Conservation (phyloP, 2,329 filamentous ascomycete genomes). For the Botrytis sinoallii region DNA sequence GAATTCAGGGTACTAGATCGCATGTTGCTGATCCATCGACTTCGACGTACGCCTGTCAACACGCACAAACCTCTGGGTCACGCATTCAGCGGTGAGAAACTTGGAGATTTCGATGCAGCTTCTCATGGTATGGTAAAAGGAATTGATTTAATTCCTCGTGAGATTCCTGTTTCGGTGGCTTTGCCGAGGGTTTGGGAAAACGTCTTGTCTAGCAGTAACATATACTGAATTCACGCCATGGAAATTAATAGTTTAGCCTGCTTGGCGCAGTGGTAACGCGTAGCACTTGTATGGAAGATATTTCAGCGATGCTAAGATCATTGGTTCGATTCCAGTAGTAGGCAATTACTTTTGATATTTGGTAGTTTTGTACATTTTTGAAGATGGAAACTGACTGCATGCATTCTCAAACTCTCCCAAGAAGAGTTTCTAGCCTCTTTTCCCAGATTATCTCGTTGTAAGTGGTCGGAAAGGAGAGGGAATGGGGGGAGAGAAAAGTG, state of each 20-base stretch:
- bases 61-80: neutral
- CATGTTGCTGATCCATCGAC: neutral
- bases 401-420: neutral
- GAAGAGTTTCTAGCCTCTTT: accelerated
- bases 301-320: constrained; percentile 5
- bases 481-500: neutral
- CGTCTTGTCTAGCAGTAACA: neutral
- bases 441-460: accelerated
- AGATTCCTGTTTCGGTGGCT: too few relatives aligned
- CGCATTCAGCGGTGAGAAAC: neutral
- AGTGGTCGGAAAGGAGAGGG: neutral
- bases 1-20: neutral
- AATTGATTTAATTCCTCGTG: too few relatives aligned
- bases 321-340: constrained; percentile 15
- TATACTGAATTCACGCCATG: neutral
- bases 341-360: neutral
- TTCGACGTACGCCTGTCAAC: neutral
- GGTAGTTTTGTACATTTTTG: neutral
- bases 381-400: too few relatives aligned
- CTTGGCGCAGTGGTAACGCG: constrained; percentile 14
- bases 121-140: neutral
- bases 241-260: neutral
- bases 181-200: neutral
- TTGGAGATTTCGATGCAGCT: neutral
- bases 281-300: neutral